These are phyloP conservation scores for Psilocybe cubensis DNA, from an alignment of 768 basidiomycete species.

Conservation along the genomic window DNA sequence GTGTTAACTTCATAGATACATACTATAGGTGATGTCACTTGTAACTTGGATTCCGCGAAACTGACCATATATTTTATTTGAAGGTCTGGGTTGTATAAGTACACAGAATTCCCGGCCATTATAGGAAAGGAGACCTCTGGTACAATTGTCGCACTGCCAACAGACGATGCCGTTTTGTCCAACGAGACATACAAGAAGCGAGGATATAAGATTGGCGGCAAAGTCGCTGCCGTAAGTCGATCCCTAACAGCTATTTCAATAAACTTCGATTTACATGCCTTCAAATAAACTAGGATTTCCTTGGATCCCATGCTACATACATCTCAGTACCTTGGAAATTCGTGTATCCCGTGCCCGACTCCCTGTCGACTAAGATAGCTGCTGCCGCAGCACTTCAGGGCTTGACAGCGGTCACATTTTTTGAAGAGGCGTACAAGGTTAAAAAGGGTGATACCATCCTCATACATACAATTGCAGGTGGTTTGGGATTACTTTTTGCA, in stretches of 20 bases:
- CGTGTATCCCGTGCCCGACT: slow-evolving; percentile 67
- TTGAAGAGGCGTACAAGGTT: slow-evolving; percentile 85
- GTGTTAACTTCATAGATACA: slow-evolving; percentile 88
- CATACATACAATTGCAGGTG: slow-evolving; percentile 92
- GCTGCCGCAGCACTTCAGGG: slow-evolving; percentile 77
- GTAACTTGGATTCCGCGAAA: not conserved
- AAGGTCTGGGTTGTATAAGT: slow-evolving; percentile 68
- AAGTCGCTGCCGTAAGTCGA: slow-evolving; percentile 66
- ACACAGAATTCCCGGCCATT: slow-evolving; percentile 59
- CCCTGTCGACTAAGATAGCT: slow-evolving; percentile 60
- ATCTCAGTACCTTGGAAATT: slow-evolving; percentile 64
- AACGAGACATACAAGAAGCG: slow-evolving; percentile 66
- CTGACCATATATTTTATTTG: not conserved
- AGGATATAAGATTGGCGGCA: slow-evolving; percentile 68
- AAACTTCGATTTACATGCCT: not conserved
- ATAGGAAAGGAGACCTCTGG: slow-evolving; percentile 85
- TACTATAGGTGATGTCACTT: slow-evolving; percentile 64
- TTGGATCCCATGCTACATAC: slow-evolving; percentile 72
- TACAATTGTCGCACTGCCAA: slow-evolving; percentile 73
- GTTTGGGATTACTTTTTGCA: slow-evolving; percentile 71
- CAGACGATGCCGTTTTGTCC: slow-evolving; percentile 59
- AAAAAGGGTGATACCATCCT: slow-evolving; percentile 80
- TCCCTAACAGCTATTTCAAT: not conserved
- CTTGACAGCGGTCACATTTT: slow-evolving; percentile 75
- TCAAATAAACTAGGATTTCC: slow-evolving; percentile 36